Percentiles rank a stretch among this genome's conserved stretches.
Conservation (phyloP, 2,329 filamentous ascomycete genomes). For the Talaromyces islandicus region DNA sequence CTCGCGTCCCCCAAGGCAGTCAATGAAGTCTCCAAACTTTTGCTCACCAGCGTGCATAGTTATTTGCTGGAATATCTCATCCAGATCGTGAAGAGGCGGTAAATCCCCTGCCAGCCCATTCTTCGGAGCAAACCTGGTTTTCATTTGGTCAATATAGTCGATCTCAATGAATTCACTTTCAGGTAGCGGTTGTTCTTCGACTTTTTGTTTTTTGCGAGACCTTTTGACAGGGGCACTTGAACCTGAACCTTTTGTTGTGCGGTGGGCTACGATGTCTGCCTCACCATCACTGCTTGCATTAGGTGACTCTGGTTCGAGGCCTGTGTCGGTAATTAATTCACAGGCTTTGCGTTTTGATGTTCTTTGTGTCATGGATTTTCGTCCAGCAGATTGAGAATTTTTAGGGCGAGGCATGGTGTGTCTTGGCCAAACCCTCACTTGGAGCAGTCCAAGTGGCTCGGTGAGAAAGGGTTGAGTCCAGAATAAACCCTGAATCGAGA, state of each 20-base stretch:
- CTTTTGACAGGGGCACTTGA: background rate
- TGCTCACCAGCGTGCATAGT: conserved; percentile 30
- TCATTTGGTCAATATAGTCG: conserved; percentile 7
- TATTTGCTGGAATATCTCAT: conserved; percentile 48
- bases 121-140: conserved; percentile 9
- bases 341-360: background rate
- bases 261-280: background rate
- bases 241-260: background rate
- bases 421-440: background rate
- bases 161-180: conserved; percentile 7
- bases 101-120: conserved; percentile 26
- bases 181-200: background rate
- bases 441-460: background rate
- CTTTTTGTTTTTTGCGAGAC: conserved; percentile 1
- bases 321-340: background rate
- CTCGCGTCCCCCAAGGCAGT: conserved; percentile 28
- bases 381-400: background rate
- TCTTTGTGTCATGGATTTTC: background rate
- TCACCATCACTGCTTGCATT: background rate
- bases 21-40: conserved; percentile 29
- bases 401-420: background rate
- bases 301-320: background rate
- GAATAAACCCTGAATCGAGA: background rate
- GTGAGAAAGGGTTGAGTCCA: background rate
- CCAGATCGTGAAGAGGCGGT: conserved; percentile 42